Evolutionary conservation across 1,284 basidiomycete genomes (phyloP), one percentile per base, ranked within the genome.

Genomic region (Filobasidium uniguttulatum): DNA sequence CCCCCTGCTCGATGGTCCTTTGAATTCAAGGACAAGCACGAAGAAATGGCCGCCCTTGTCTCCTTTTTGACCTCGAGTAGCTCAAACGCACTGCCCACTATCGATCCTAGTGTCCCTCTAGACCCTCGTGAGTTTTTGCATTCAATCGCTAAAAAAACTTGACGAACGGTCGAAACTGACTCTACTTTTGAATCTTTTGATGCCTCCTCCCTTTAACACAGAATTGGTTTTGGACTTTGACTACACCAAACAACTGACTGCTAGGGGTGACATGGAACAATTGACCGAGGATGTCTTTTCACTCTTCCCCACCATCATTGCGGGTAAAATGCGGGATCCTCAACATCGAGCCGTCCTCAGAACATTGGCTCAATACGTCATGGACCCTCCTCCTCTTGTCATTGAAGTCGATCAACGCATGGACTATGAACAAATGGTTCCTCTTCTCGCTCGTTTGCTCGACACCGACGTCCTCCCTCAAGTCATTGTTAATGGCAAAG

Each of bases 31-130:
- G 71, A 73, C 34, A 63, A 71, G 0, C 64, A 71, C 2, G 77
- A 88, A 61, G 85, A 90, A 64, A 76, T 89, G 15, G 83, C 82
- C 0, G 83, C 84, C 3, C 71, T 88, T 44, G 77, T 83, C 8
- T 77, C 76, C 53, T 88, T 87, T 68, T 72, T 90, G 47, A 81
- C 81, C 0, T 81, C 81, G 34, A 75, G 86, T 17, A 78, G 82
- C 0, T 78, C 84, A 65, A 88, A 88, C 66, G 74, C 81, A 46
- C 79, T 90, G 44, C 85, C 86, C 0, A 59, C 71, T 7, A 74
- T 87, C 44, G 77, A 88, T 62, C 80, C 84, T 0, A 57, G 72
- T 5, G 56, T 61, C 17, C 77, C 83, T 0, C 77, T 89, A 52
- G 82, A 87, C 62, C 83, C 85, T 25, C 48, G 44, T 31, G 44